Base-by-base conservation (phyloP, 2,329 filamentous ascomycete genomes). In the Colletotrichum sp. region DNA sequence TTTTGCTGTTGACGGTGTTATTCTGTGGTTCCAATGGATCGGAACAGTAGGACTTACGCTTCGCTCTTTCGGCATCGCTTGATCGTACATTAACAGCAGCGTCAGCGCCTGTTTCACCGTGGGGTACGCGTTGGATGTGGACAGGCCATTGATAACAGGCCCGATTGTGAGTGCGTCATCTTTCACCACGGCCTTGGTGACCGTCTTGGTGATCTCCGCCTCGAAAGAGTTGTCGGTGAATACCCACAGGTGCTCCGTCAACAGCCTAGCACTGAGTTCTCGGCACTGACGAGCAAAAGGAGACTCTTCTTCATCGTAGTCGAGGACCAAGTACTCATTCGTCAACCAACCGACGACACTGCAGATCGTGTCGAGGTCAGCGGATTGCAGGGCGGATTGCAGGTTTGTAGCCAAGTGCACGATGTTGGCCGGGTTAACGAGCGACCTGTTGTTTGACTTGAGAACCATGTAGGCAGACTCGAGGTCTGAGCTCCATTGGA, bases 61-160 rank as follows among this genome's bases (percentile, higher is more conserved):
- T 83, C 91, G 86, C 80, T 92, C 91, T 69, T 92, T 92, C 1
- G 91, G 91, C 90, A 92, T 92, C 52, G 89, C 89, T 77, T 90
- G 90, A 78, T 93, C 92, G 79, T 93, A 93, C 89, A 92, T 88
- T 73, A 88, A 85, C 10, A 93, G 83, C 24, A 93, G 84, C 77
- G 91, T 90, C 12, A 92, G 84, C 1, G 92, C 91, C 34, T 87
- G 87, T 79, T 90, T 92, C 8, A 92, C 89, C 3, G 90, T 85
- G 0, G 91, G 90, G 77, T 91, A 89, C 0, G 91, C 90, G 78
- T 91, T 92, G 3, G 91, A 91, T 3, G 89, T 89, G 2, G 89
- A 85, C 2, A 88, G 84, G 13, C 87, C 89, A 28, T 87, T 86
- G 3, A 87, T 83, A 3, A 88, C 87, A 0, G 89, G 87, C 0